Base-by-base conservation (phyloP, 164 flowering plant genomes). In the Magnolia sinica region DNA sequence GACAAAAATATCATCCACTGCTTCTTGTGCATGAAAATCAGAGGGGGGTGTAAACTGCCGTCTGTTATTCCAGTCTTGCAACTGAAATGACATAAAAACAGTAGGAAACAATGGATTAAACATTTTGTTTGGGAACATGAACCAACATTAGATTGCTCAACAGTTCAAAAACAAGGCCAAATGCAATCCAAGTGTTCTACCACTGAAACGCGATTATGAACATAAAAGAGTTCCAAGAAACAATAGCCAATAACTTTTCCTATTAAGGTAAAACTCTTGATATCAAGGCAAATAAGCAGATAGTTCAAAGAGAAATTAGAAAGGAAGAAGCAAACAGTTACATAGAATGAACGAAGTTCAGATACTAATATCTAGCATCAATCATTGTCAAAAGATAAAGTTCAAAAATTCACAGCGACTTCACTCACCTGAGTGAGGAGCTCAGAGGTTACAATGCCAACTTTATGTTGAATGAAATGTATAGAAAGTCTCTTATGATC, bases 11-110 rank as follows among this genome's bases (percentile, higher is more conserved):
- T 96, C 98, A 87, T 91, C 90, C 65, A 90, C 92, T 64, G 90
- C 95, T 85, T 94, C 84, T 55, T 77, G 95, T n/a, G 96, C 98
- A 86, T 96, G 96, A 80, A 96, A 96, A 81, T 94, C 90, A 79
- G 88, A 87, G 4, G 94, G 87, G n/a, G 90, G 71, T 72, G 93
- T 83, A 77, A 96, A 96, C 76, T 94, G 84, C 22, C 91, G 82
- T 82, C 99, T 87, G 66, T 87, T 96, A 81, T 96, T 94, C 98
- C 97, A 94, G 84, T 92, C 99, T 91, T 94, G 97, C 87, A 96
- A 83, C 99, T 96, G 83, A 64, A 86, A 73, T 24, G 70, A 31
- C 9, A 23, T 24, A 31, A 4, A 3, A 37, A 3, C 58, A 76
- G 27, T 11, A n/a, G 16, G 37, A 59, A 69, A 11, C 8, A 74